A percentile compares a stretch with the other conserved stretches of the same genome.
Conservation (phyloP, 371 early-diverging fungal species). For the Mortierella sp. region DNA sequence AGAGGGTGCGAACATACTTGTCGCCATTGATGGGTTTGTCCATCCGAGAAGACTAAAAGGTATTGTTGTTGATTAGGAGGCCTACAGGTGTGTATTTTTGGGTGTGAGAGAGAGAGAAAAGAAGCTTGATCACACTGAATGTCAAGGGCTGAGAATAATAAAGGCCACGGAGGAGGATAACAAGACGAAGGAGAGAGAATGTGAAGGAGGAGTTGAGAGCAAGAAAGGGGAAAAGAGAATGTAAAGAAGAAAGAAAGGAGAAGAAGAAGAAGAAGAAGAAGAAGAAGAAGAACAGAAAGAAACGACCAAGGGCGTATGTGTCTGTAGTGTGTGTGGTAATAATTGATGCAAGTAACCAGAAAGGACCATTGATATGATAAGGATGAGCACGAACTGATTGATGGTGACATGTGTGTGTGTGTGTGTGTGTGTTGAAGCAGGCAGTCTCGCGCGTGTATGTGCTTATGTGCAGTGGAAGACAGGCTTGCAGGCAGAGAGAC, state of each 20-base stretch:
- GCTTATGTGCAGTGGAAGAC: not conserved
- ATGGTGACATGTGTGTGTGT: not conserved
- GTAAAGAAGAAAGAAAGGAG: not conserved
- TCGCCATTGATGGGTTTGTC: constrained; percentile 63
- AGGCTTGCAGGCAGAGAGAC: no score
- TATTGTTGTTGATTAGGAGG: not conserved
- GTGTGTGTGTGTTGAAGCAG: not conserved
- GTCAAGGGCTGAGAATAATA: not conserved
- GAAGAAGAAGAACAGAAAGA: not conserved
- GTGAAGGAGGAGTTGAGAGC: constrained; percentile 3
- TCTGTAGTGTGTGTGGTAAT: not conserved
- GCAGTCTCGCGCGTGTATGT: constrained; percentile 1
- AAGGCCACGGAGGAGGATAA: not conserved
- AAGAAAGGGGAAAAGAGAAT: not conserved
- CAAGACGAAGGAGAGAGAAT: not conserved
- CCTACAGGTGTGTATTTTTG: not conserved
- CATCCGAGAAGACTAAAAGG: constrained; percentile 22
- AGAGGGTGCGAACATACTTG: constrained; percentile 70
- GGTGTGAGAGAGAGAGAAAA: not conserved
- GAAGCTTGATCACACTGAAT: not conserved
- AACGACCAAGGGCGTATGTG: not conserved
- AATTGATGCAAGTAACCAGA: not conserved
- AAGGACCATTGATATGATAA: not conserved
- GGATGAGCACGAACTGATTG: not conserved
- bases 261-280: not conserved